Evolutionary conservation across 2,329 filamentous ascomycete species (phyloP), one percentile per base, ranked within the genome.

Genomic region (Hypoxylon sp.): DNA sequence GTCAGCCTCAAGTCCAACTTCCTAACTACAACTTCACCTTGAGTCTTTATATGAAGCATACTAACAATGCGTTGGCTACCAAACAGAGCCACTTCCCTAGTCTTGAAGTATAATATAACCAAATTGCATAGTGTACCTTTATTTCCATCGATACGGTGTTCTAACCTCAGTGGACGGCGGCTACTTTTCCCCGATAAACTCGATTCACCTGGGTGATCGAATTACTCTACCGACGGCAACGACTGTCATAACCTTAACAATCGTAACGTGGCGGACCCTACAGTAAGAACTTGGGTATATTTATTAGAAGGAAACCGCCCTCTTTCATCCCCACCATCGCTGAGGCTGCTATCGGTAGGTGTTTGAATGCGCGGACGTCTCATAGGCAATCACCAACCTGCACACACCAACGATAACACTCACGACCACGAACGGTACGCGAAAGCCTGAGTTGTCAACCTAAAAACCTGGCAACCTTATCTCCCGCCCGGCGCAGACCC

Each of bases 181-280:
- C 33, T 25, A 11, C 56, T 25, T 30, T n/a, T 33, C 40, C 31
- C 67, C 37, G 22, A 64, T 59, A 33, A 37, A 33, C 53, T 70
- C 27, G 72, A 76, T 50, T 67, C 68, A 40, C 74, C 73, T 25
- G 74, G 73, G 40, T 75, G 70, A 74, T 49, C 42, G 10, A 53
- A 54, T 27, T 17, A 27, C 22, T 40, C 35, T 22, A 22, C 31
- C 13, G 51, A 61, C 53, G 11, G n/a, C 50, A 30, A 61, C 40
- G n/a, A 51, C 53, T 20, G 62, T 13, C 49, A 31, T 30, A 48
- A 3, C 49, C 27, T 27, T 46, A 48, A 58, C 31, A 20, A 49
- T 49, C 25, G 25, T 33, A 48, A 31, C 20, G 40, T 6, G 31
- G 33, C 17, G 13, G 25, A n/a, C 40, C 4, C 22, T 30, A 14